Evolutionary conservation across 345 rosid genomes (phyloP), one percentile per base, ranked within the genome.

Genomic region (Erodium maritimum): DNA sequence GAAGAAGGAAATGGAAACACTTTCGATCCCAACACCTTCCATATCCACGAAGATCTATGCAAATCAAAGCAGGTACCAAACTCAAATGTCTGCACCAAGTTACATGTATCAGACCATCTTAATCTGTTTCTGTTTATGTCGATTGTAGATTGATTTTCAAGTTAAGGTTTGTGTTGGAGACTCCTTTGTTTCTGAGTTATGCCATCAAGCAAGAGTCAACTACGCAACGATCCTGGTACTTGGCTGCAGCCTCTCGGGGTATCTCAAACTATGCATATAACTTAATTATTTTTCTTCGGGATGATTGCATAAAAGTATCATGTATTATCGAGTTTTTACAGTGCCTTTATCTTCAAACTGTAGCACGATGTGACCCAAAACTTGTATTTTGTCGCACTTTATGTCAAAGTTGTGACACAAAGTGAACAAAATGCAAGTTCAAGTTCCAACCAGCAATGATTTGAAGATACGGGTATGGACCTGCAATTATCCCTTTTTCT

Each of bases 21-120:
- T 63, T 65, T 77, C 21, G 73, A 77, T 63, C 71, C 72, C 10
- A 73, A 73, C 55, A 67, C 69, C 50, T 77, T 73, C 50, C 69
- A 71, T 55, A 67, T 64, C 51, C 80, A 65, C 57, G 80, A 71
- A 67, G 80, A 79, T 68, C 60, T 69, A 42, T 68, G 75, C 68
- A 60, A 61, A 64, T 57, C 67, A 59, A 67, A 62, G 63, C 65
- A 64, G 71, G 75, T 71, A 60, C 16, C 53, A 11, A 29, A 29
- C 9, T 29, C 37, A 29, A 29, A 29, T 29, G 8, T 29, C 37
- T 11, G 1, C 37, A 29, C 9, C 37, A 29, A 29, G 37, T 29
- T 29, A 5, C 9, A 29, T 29, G 37, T 29, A 29, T 11, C 2
- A 29, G 37, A 29, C 37, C 5, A 11, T 29, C 37, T 29, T 51